Percentiles rank a stretch among this genome's conserved stretches.
Evolutionary conservation across 495 filamentous ascomycete species (phyloP).

Genomic region (Podospora australis): DNA sequence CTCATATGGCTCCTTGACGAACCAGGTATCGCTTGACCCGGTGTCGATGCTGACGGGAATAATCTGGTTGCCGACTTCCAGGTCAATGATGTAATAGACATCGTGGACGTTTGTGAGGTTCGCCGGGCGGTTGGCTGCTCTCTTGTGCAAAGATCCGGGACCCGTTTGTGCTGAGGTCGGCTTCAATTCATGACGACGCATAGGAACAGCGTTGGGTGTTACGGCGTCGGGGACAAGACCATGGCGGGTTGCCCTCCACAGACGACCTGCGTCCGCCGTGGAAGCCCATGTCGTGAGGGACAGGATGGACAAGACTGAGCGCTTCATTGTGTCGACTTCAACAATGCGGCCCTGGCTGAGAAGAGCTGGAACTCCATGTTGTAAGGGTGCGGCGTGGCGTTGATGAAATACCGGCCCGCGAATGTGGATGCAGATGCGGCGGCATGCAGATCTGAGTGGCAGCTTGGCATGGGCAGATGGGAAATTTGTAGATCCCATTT

Average conservation of each 20-base stretch:
- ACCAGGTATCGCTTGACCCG: conserved; percentile 57
- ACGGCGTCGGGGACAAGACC: neutral
- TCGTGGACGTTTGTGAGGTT: conserved; percentile 25
- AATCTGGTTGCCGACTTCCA: conserved; percentile 35
- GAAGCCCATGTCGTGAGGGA: neutral
- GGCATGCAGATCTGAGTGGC: too few relatives aligned
- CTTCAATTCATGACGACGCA: conserved; percentile 1
- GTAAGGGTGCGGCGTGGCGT: neutral
- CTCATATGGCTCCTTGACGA: conserved; percentile 39
- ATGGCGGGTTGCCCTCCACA: neutral
- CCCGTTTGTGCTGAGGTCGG: neutral
- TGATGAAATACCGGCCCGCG: neutral
- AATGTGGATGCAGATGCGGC: too few relatives aligned
- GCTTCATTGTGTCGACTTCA: neutral
- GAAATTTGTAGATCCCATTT: conserved; percentile 2
- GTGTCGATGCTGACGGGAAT: conserved; percentile 54
- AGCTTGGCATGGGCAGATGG: conserved; percentile 1
- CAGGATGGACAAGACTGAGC: neutral
- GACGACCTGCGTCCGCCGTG: neutral
- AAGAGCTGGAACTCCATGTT: neutral
- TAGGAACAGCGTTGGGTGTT: conserved; percentile 5
- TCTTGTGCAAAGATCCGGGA: neutral
- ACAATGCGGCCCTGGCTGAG: neutral
- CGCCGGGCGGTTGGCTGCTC: neutral
- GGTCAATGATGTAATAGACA: conserved; percentile 31